Base-by-base conservation (phyloP, 495 filamentous ascomycete species). In the Glutinoglossum americanum region DNA sequence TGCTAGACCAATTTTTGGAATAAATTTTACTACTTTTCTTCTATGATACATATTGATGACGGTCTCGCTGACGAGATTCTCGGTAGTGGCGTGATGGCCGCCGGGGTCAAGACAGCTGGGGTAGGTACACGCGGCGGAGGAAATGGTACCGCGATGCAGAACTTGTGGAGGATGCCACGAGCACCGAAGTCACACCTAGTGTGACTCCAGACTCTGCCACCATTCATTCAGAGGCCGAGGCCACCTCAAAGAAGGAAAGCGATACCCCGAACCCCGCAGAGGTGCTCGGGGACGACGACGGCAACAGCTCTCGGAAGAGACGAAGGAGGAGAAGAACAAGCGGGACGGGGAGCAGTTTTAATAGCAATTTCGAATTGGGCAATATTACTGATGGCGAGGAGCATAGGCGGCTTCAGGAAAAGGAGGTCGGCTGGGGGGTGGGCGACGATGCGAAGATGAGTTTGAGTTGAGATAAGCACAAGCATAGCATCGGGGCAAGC, bases 81-180 rank as follows among this genome's bases (percentile, higher is more conserved):
- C 21, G 41, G 5, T 45, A 95, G 86, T 98, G 92, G 92, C 82
- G 86, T 65, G 87, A 94, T 63, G 89, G 89, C 28, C 83, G 85
- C 17, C 11, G 89, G 48, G 89, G 84, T 9, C 80, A 82, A 65
- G 92, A 97, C 61, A 85, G 89, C 44, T 99, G 93, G 93, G 87
- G 88, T 27, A 80, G 88, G 32, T 99, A 94, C 70, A 99, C 92
- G 0, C 79, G 92, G 27, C 79, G 92, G 11, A 73, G 92, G 55
- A 99, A 97, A 68, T 99, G 92, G 92, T 88, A 83, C 64, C 82
- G 93, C 30, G 92, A 95, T 63, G 92, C 93, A 27, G 93, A 99
- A 68, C 79, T 99, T 21, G 84, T 95, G 37, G 93, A 99, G 61
- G 69, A 80, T 23, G 69, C 76, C 26, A 69, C 67, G 11, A 68